Percentiles rank a stretch among this genome's conserved stretches.
Conservation (phyloP, 768 basidiomycete genomes). For the Xerocomellus intermedius region DNA sequence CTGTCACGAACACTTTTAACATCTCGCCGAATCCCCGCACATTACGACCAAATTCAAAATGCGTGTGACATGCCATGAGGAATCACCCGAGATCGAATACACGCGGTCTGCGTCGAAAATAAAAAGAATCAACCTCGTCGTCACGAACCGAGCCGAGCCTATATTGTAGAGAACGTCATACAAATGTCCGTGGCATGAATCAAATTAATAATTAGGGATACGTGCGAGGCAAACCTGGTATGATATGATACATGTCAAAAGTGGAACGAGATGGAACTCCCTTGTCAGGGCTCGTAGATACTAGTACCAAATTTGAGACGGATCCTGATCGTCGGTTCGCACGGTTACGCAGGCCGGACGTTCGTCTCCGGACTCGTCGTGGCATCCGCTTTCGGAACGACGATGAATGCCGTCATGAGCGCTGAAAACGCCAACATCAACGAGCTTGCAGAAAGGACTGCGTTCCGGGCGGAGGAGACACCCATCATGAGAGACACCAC, state of each 20-base stretch:
- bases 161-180: neutral
- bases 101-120: neutral
- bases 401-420: constrained; percentile 51
- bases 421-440: constrained; percentile 58
- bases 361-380: constrained; percentile 16
- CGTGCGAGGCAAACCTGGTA: neutral
- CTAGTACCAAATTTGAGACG: too few species aligned
- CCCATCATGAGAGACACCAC: constrained; percentile 67
- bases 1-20: too few species aligned
- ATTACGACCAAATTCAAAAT: too few species aligned
- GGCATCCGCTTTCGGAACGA: constrained; percentile 38
- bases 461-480: constrained; percentile 59
- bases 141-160: neutral
- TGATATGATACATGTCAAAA: neutral
- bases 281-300: neutral
- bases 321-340: neutral
- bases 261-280: neutral
- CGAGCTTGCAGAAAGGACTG: constrained; percentile 59
- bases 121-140: neutral
- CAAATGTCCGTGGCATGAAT: neutral
- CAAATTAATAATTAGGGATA: neutral
- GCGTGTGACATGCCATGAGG: too few species aligned
- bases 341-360: constrained; percentile 15
- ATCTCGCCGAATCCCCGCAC: too few species aligned
- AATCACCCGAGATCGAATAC: too few species aligned